phyloP scores from a whole-genome alignment of 805 yeast species.

The Maudiozyma bulderi region DNA sequence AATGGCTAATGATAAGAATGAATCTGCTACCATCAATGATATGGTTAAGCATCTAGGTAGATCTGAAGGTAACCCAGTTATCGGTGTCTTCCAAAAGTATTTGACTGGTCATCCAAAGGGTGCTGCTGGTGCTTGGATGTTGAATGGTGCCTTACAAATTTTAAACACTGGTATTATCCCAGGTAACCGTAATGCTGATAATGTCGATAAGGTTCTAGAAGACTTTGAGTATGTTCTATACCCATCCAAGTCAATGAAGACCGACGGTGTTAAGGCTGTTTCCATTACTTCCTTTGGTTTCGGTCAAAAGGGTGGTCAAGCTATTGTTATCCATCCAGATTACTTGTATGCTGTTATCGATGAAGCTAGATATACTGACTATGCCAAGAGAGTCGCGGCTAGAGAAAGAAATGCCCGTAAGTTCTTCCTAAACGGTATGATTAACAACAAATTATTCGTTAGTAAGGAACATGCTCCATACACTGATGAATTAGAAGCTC shows the following conservation, averaged over 20 bases:
- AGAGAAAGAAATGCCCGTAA: constrained; percentile 88
- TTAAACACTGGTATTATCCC: constrained; percentile 90
- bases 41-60: constrained; percentile 96
- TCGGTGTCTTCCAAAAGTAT: constrained; percentile 97
- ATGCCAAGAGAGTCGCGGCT: constrained; percentile 57
- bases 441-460: constrained; percentile 81
- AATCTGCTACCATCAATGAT: constrained; percentile 77
- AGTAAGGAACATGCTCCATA: constrained; percentile 94
- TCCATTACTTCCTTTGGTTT: constrained; percentile 97
- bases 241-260: constrained; percentile 88
- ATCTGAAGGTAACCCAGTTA: constrained; percentile 93
- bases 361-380: constrained; percentile 58
- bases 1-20: constrained; percentile 97
- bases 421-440: constrained; percentile 91
- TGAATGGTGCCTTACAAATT: constrained; percentile 94
- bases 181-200: constrained; percentile 98
- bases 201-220: constrained; percentile 75
- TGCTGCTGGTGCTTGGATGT: constrained; percentile 99
- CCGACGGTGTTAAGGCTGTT: constrained; percentile 96
- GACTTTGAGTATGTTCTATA: constrained; percentile 80
- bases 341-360: constrained; percentile 81
- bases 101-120: constrained; percentile 99
- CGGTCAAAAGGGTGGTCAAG: constrained; percentile 99
- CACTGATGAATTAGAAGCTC: constrained; percentile 74
- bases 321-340: constrained; percentile 84